These are phyloP conservation scores for Rachicladosporium sp. DNA, from an alignment of 2,329 filamentous ascomycete genomes.

Conservation along the genomic window DNA sequence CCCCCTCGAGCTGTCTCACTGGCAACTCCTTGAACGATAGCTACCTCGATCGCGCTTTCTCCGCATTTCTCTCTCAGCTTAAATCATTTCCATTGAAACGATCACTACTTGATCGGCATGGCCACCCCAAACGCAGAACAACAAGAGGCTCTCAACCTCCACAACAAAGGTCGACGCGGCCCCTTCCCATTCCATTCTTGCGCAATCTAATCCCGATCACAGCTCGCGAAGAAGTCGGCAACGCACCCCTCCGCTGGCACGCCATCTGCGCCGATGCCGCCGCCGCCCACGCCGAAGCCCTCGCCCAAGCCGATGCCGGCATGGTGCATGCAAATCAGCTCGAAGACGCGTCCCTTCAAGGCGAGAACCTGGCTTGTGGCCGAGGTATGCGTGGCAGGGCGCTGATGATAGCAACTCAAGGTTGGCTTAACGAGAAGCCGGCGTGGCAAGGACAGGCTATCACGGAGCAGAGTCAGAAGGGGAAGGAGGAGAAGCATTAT, in stretches of 20 bases:
- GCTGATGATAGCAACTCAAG: not conserved
- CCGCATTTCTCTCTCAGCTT: too few species aligned
- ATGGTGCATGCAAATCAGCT: not conserved
- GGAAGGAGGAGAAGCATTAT: not conserved
- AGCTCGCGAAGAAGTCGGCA: conserved; percentile 1
- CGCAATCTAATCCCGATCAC: not conserved
- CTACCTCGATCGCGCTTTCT: too few species aligned
- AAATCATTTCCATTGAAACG: too few species aligned
- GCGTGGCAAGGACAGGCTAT: not conserved
- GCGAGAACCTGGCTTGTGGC: conserved; percentile 1
- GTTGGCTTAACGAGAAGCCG: conserved; percentile 2
- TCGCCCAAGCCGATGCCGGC: conserved; percentile 1
- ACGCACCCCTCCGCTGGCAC: not conserved
- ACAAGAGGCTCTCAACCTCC: not conserved
- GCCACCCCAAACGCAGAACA: not conserved
- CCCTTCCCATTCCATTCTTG: not conserved
- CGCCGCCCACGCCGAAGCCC: not conserved
- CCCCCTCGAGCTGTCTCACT: too few species aligned
- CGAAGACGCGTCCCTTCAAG: not conserved
- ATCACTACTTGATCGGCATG: not conserved
- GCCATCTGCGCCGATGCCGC: not conserved
- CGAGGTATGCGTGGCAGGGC: not conserved
- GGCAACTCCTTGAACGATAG: too few species aligned
- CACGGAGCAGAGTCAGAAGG: not conserved
- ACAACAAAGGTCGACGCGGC: conserved; percentile 1